Percentiles rank a stretch among this genome's conserved stretches.
These are phyloP conservation scores for Tilletia setariae DNA, from an alignment of 1,284 basidiomycete genomes.

Conservation along the genomic window DNA sequence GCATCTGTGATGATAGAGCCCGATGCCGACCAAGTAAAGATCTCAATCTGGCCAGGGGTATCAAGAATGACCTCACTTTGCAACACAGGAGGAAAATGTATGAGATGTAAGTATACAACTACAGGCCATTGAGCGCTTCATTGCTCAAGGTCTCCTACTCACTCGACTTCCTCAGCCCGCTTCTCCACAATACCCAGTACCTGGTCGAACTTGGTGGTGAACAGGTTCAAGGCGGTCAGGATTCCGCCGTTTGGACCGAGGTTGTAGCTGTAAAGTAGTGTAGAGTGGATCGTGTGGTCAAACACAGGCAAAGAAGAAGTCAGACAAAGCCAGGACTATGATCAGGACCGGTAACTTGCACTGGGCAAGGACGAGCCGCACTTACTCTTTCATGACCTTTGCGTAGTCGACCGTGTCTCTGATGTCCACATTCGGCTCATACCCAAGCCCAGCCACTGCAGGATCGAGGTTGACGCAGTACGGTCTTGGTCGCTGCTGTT, in stretches of 20 bases:
- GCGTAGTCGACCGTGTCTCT: conserved; percentile 95
- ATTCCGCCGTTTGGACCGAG: conserved; percentile 98
- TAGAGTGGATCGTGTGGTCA: neutral
- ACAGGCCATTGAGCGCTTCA: too few relatives aligned
- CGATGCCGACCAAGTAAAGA: conserved; percentile 99
- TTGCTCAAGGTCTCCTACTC: neutral
- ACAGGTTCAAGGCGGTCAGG: conserved; percentile 91
- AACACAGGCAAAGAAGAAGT: neutral
- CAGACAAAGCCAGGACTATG: neutral
- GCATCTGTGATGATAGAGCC: conserved; percentile 98
- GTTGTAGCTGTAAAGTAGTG: conserved; percentile 67
- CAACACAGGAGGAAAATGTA: neutral
- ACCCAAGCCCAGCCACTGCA: conserved; percentile 83
- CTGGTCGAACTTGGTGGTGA: conserved; percentile 99
- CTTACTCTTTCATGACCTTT: conserved; percentile 93
- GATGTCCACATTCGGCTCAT: conserved; percentile 96
- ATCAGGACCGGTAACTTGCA: neutral
- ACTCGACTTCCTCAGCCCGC: conserved; percentile 81
- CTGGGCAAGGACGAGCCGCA: neutral
- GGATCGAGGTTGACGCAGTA: conserved; percentile 98
- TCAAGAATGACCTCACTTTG: conserved; percentile 75
- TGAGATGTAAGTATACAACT: neutral
- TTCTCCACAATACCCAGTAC: conserved; percentile 90
- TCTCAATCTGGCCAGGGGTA: conserved; percentile 98
- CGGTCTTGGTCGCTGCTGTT: conserved; percentile 57